Evolutionary conservation across 148 eudicot genomes (phyloP), one percentile per base, ranked within the genome.

Genomic region (Fagopyrum homotropicum): DNA sequence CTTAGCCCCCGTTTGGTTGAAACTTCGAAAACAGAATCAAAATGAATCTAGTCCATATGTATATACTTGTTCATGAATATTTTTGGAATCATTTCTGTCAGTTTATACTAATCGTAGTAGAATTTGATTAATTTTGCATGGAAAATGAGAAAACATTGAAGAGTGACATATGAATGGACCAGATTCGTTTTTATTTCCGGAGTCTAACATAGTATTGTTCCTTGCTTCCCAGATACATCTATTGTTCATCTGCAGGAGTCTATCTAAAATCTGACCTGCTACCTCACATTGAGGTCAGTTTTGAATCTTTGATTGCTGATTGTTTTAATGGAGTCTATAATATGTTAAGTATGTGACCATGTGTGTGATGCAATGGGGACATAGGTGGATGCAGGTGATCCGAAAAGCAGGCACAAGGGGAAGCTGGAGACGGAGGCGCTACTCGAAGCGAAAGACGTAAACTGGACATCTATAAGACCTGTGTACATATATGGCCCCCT

Each of bases 331-430:
- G 40, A 35, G 40, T 35, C 40, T 35, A 35, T 35, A 35, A 49
- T 12, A 49, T 49, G 52, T 49, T 49, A 48, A 48, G 7, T 48
- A 49, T 9, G 9, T 7, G 9, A 10, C 12, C 16, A 51, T 56
- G 61, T 5, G 40, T n/a, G 19, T 22, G 35, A 9, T 0, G 19
- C 4, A 35, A 6, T 59, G 54, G 77, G 40, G 40, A 35, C 40
- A 35, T 72, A 94, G 98, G 74, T 63, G 22, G 99, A 95, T 81
- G 99, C 97, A 77, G 99, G 88, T 68, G 99, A 95, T 80, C 97
- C 99, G 17, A 95, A 95, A 85, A 95, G 99, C 79, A 84, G 99
- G 84, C 99, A 95, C 83, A 95, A 92, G 87, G 99, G 99, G 55
- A 95, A 95, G 87, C 94, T 95, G 11, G 93, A 90, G 81, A 95